Base-by-base conservation (phyloP, 2,329 filamentous ascomycete species). In the Chaetothyriales sp. region DNA sequence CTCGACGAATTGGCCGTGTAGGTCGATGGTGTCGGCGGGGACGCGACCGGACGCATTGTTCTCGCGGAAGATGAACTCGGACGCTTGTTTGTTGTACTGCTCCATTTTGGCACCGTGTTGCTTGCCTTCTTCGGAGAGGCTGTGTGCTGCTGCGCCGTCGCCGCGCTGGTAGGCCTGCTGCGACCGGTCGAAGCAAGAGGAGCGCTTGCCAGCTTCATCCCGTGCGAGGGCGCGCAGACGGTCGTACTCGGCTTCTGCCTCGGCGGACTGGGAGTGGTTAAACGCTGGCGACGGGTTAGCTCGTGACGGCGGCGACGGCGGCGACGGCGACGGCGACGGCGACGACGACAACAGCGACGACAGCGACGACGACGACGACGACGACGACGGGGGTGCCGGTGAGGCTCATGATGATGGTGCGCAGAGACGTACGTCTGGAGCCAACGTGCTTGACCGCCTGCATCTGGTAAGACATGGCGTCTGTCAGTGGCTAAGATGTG, bases 1-100 rank as follows among this genome's bases (percentile, higher is more conserved):
- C 66, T 95, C 87, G 54, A 95, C 89, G 63, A 85, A 95, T 65
- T 94, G 85, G 2, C 92, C 92, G 67, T 98, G 92, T 47, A 98
- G 75, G 70, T 98, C 92, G 61, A 98, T 89, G 7, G 85, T 88
- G 69, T 97, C 90, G 43, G 74, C 74, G 15, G 80, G 77, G 8
- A 94, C 84, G 55, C 84, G 81, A 18, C 81, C 86, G 2, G 74
- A 68, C 18, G 86, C 82, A 66, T 97, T 97, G 73, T 95, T 95
- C 71, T 90, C 88, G 43, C 89, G 83, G 73, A 98, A 95, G 66
- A 97, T 97, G 69, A 80, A 94, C 54, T 95, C 86, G 54, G 86
- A 87, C 1, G 92, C 92, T 68, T 95, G 88, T 58, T 79, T 81
- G 74, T 95, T 95, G 72, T 89, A 94, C 54, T 83, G 75, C 59